Evolutionary conservation across 495 filamentous ascomycete species (phyloP), one percentile per base, ranked within the genome.

Genomic region (Penicillium chermesinum): DNA sequence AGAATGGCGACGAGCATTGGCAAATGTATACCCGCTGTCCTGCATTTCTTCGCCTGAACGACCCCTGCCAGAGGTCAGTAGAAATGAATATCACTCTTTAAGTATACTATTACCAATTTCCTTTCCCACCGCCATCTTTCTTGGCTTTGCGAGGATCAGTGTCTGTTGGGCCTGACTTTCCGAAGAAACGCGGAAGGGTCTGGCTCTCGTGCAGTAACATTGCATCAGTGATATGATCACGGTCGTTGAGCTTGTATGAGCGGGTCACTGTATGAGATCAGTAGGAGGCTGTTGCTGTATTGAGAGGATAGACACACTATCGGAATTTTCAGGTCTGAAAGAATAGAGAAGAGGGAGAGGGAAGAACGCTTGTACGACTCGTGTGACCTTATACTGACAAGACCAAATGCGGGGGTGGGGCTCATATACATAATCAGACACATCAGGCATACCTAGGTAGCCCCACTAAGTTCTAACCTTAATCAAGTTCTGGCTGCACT

Each of bases 181-280:
- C 89, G 63, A 97, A 97, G 79, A 83, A 96, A 56, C 89, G 88
- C 57, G 93, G 91, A 19, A 95, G 67, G 50, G 85, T 78, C 30
- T 91, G 67, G 50, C 85, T 78, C 30, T 91, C 85, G 54, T 85
- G 79, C 35, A 79, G 67, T 13, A 80, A 80, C 33, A 80, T 80
- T 57, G 82, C 87, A 52, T 81, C 72, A 53, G 74, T 81, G 49
- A 79, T 75, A 70, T 96, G 88, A 65, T 91, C 86, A 69, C 88
- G 87, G 67, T 94, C 90, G 69, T 86, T 90, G 68, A 71, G 75
- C 74, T 97, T 97, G 77, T 94, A 87, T 41, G 93, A 88, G 57
- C 89, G 91, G 72, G 91, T 96, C 91, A 95, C 89, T 91, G 33
- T 14, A 19, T n/a, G n/a, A n/a, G n/a, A n/a, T n/a, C n/a, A n/a